Conservation (phyloP, 2,329 filamentous ascomycete genomes). For the Juglanconis juglandina region DNA sequence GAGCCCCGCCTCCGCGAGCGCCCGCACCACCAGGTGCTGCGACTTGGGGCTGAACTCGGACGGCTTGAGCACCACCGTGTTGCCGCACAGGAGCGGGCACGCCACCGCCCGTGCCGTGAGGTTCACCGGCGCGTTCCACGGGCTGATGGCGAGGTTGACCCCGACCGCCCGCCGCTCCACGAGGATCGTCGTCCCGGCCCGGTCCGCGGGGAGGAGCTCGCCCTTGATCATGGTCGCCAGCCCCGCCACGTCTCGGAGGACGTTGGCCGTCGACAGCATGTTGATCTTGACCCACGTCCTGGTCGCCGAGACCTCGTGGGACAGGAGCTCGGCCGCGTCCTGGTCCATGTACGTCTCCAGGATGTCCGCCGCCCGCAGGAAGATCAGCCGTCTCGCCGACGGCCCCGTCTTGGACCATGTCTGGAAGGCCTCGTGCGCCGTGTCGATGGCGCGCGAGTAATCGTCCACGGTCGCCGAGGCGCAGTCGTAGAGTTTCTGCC, state of each 20-base stretch:
- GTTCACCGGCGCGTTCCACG: slow-evolving; percentile 52
- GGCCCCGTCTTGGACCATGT: slow-evolving; percentile 59
- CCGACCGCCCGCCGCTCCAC: slow-evolving; percentile 66
- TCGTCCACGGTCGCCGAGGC: slow-evolving; percentile 52
- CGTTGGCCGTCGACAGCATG: slow-evolving; percentile 30
- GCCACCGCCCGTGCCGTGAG: slow-evolving; percentile 36
- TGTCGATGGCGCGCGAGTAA: slow-evolving; percentile 45
- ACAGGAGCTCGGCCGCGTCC: slow-evolving; percentile 24
- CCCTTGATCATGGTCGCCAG: slow-evolving; percentile 34
- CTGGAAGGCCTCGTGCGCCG: slow-evolving; percentile 56
- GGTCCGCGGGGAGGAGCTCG: slow-evolving; percentile 32
- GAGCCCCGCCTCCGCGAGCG: slow-evolving; percentile 62
- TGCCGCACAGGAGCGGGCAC: slow-evolving; percentile 52
- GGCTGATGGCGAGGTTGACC: slow-evolving; percentile 65
- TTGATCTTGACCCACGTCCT: slow-evolving; percentile 34
- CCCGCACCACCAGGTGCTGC: slow-evolving; percentile 53
- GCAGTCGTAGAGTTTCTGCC: slow-evolving; percentile 48
- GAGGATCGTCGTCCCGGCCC: slow-evolving; percentile 53
- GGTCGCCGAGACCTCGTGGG: slow-evolving; percentile 30
- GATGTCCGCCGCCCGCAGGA: slow-evolving; percentile 60
- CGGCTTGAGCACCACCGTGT: slow-evolving; percentile 62
- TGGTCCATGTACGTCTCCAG: slow-evolving; percentile 48
- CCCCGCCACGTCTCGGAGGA: slow-evolving; percentile 39
- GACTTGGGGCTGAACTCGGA: slow-evolving; percentile 57
- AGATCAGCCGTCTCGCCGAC: slow-evolving; percentile 54